Evolutionary conservation across 2,329 filamentous ascomycete species (phyloP), one percentile per base, ranked within the genome.

Genomic region (Hypocrella siamensis): DNA sequence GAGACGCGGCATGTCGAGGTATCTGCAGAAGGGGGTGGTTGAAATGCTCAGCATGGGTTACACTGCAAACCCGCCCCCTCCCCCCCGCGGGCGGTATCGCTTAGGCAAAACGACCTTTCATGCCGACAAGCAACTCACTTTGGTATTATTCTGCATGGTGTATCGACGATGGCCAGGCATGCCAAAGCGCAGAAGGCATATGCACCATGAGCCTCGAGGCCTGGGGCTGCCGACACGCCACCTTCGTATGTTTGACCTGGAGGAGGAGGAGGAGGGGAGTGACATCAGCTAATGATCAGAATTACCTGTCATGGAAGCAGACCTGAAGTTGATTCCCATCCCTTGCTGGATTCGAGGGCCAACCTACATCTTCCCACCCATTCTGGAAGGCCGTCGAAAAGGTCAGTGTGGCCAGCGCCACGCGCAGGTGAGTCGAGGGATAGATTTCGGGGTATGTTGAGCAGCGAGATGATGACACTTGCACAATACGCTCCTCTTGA

Each of bases 101-200:
- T n/a, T n/a, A n/a, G n/a, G n/a, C n/a, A n/a, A n/a, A n/a, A n/a
- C n/a, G n/a, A n/a, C n/a, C n/a, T n/a, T 6, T 10, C 11, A 12
- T 9, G 8, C 17, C 18, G 22, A 30, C 19, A 31, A 37, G 17
- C 29, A 30, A 59, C 69, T 50, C 70, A 88, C 71, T 68, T 75
- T 38, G 73, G 66, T 41, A 94, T 74, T 39, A 72, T 79, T 42
- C 71, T 65, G 51, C 80, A 68, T 35, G 90, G 88, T 35, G 77
- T 66, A 46, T 82, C 85, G 30, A 96, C 60, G 40, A 96, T 82
- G 46, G 82, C 79, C 33, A 98, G 69, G 55, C 83, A 92, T 34
- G 79, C 90, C 36, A 98, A 61, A 34, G 82, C 86, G 57, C 88
- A 94, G 57, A 96, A 96, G 17, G 88, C 83, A 59, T 96, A 98